Evolutionary conservation across 2,329 filamentous ascomycete species (phyloP).

Genomic region (Blastomyces emzantsi): DNA sequence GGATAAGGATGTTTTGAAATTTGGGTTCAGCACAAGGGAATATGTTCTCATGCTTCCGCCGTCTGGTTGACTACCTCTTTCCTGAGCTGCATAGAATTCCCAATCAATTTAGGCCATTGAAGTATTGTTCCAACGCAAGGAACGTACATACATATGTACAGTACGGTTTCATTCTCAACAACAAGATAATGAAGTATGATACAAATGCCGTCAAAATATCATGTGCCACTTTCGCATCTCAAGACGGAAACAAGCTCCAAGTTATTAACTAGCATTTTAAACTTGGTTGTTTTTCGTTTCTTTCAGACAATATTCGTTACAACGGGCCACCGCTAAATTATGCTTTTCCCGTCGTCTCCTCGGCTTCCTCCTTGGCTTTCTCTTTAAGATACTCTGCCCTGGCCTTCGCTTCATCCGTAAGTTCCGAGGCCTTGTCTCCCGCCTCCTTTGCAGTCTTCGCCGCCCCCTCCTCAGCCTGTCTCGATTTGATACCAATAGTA

Average conservation of each 20-base stretch:
- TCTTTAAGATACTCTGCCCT: slow-evolving; percentile 26
- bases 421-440: slow-evolving; percentile 17
- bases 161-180: not conserved
- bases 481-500: slow-evolving; percentile 30
- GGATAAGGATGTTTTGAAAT: slow-evolving; percentile 80
- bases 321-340: slow-evolving; percentile 3
- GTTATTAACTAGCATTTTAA: not conserved
- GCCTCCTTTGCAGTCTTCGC: slow-evolving; percentile 24
- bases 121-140: slow-evolving; percentile 4
- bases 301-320: not conserved
- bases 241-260: not conserved
- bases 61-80: slow-evolving; percentile 16
- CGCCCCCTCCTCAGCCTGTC: slow-evolving; percentile 33
- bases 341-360: slow-evolving; percentile 22
- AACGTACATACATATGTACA: not conserved
- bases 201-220: not conserved
- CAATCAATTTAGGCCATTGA: slow-evolving; percentile 7
- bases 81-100: not conserved
- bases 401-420: slow-evolving; percentile 21
- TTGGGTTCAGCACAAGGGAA: slow-evolving; percentile 81
- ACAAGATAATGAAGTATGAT: slow-evolving; percentile 2
- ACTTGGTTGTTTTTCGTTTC: not conserved
- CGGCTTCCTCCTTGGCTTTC: slow-evolving; percentile 23
- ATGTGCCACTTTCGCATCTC: not conserved
- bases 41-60: slow-evolving; percentile 84